phyloP scores from a whole-genome alignment of 192 early-diverging fungal genomes.

The Physocladia obscura region DNA sequence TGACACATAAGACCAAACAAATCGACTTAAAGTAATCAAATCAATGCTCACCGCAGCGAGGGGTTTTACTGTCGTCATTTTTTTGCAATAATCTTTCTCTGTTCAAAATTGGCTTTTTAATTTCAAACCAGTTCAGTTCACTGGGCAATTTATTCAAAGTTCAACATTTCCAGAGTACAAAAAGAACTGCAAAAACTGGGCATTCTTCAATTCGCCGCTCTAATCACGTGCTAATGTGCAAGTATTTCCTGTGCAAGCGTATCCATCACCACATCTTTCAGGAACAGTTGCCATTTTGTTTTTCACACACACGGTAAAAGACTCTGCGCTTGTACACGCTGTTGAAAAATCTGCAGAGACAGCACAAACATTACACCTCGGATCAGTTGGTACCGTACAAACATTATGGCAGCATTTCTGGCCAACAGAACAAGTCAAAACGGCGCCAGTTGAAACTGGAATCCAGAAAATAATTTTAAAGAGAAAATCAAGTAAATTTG shows the following conservation, averaged over 20 bases:
- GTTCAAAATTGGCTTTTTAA: no score
- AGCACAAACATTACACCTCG: slow-evolving; percentile 15
- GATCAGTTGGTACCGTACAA: slow-evolving; percentile 7
- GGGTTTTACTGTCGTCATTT: not conserved
- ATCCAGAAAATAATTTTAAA: not conserved
- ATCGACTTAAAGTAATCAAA: not conserved
- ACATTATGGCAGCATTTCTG: slow-evolving; percentile 20
- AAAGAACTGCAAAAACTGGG: no score
- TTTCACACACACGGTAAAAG: slow-evolving; percentile 3
- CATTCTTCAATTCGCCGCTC: no score
- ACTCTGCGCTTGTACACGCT: slow-evolving; percentile 1
- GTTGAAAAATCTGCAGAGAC: not conserved
- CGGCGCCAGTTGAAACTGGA: not conserved
- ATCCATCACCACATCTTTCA: slow-evolving; percentile 4
- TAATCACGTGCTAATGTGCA: not conserved
- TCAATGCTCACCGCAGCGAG: not conserved
- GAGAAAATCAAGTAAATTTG: no score
- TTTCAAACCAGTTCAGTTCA: no score
- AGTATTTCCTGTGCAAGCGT: slow-evolving; percentile 1
- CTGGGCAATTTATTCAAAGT: not conserved
- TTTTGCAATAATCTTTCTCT: no score
- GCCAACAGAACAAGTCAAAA: slow-evolving; percentile 3
- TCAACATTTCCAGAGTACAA: not conserved
- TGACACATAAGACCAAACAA: not conserved
- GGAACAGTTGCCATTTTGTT: slow-evolving; percentile 9